phyloP scores from a whole-genome alignment of 495 filamentous ascomycete genomes.

The Durotheca rogersii region DNA sequence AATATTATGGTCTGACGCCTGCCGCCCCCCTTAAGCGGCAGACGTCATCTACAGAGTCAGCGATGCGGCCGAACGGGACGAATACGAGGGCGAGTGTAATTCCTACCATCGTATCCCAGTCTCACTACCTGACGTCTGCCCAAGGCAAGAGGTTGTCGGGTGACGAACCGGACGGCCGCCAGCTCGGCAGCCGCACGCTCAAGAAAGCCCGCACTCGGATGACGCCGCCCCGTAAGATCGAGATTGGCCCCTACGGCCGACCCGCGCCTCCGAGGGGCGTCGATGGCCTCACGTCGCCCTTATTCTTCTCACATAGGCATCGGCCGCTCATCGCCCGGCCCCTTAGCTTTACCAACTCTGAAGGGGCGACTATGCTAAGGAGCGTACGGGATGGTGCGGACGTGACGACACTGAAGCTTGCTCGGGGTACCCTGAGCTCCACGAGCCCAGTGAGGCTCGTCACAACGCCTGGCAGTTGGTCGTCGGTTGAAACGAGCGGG shows the following conservation, averaged over 20 bases:
- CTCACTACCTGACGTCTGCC: slow-evolving; percentile 17
- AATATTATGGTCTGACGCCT: slow-evolving; percentile 34
- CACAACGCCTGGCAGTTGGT: slow-evolving; percentile 49
- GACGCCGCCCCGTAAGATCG: slow-evolving; percentile 34
- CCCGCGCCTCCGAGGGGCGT: slow-evolving; percentile 24
- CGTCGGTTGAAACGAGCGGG: slow-evolving; percentile 45
- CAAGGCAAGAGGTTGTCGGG: slow-evolving; percentile 29
- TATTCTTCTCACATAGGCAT: slow-evolving; percentile 60
- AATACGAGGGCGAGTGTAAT: slow-evolving; percentile 14
- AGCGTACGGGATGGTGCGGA: slow-evolving; percentile 51
- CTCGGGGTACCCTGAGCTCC: slow-evolving; percentile 56
- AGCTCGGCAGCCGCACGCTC: slow-evolving; percentile 14
- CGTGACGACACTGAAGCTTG: slow-evolving; percentile 64
- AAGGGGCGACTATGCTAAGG: slow-evolving; percentile 60
- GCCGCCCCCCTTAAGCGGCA: slow-evolving; percentile 20
- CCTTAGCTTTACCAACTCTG: slow-evolving; percentile 55
- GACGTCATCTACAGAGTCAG: slow-evolving; percentile 19
- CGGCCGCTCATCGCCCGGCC: slow-evolving; percentile 49
- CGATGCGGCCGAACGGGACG: slow-evolving; percentile 20
- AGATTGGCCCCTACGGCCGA: slow-evolving; percentile 33
- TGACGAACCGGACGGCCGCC: slow-evolving; percentile 24
- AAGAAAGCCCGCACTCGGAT: slow-evolving; percentile 35
- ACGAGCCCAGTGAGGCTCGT: slow-evolving; percentile 50
- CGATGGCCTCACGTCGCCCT: slow-evolving; percentile 46
- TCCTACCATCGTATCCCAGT: slow-evolving; percentile 15